These are phyloP conservation scores for Venturia asperata DNA, from an alignment of 2,329 filamentous ascomycete species.

Conservation along the genomic window DNA sequence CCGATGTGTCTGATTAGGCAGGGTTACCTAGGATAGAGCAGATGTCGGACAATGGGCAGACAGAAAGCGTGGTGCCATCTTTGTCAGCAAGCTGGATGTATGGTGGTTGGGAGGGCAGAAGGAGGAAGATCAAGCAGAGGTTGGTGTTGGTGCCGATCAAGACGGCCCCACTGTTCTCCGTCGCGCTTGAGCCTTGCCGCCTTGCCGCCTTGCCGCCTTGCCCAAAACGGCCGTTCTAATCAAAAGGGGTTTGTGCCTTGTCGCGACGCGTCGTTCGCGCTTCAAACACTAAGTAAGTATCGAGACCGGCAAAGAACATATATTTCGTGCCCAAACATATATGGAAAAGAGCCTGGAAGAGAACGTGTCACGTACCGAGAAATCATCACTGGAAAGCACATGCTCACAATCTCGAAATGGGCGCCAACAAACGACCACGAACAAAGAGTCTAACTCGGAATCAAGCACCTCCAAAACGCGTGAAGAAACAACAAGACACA, in stretches of 20 bases:
- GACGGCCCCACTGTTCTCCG: not conserved
- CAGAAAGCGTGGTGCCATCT: too few relatives aligned
- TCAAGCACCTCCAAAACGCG: not conserved
- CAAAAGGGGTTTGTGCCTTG: not conserved
- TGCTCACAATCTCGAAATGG: not conserved
- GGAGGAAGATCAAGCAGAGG: too few relatives aligned
- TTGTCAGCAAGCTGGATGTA: too few relatives aligned
- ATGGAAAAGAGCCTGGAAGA: not conserved
- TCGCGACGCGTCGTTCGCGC: not conserved
- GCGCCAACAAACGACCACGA: constrained; percentile 3
- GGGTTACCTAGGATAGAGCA: too few relatives aligned
- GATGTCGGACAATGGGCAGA: too few relatives aligned
- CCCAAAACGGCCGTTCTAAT: not conserved
- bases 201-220: too few relatives aligned
- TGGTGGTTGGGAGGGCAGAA: too few relatives aligned
- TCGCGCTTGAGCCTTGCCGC: too few relatives aligned
- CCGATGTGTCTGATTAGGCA: too few relatives aligned
- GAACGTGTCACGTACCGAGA: not conserved
- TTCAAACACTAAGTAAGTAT: not conserved
- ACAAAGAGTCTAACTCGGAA: not conserved
- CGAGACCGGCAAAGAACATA: not conserved
- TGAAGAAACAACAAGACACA: not conserved
- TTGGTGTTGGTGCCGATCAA: too few relatives aligned
- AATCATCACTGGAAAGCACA: not conserved
- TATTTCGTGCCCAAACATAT: not conserved